Evolutionary conservation across 179 eudicot species (phyloP), one percentile per base, ranked within the genome.

Genomic region (Patellifolia procumbens): DNA sequence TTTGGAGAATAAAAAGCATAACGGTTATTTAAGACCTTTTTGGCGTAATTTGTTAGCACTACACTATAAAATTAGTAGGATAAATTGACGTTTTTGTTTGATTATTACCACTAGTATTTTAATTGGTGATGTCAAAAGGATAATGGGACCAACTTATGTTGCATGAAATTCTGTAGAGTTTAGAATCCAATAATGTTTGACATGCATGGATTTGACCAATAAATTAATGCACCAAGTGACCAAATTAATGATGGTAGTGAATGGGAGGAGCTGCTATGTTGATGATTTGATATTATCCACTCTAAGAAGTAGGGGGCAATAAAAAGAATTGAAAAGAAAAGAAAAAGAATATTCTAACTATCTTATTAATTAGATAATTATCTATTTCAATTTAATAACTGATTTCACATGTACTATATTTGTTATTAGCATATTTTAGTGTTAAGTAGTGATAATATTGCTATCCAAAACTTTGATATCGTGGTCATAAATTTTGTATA

Each of bases 21-120:
- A 69, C 73, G 73, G 73, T 29, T 49, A 0, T 69, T 69, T 69
- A 69, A 69, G 60, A 68, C n/a, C 73, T 69, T 68, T 68, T 68
- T 29, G 19, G 28, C 16, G 31, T 29, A 29, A 28, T 69, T 19
- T 69, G 68, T 24, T 45, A 26, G 56, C n/a, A n/a, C n/a, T n/a
- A n/a, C n/a, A n/a, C n/a, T 7, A 28, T 31, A 6, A 16, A 32
- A 17, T 15, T 17, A 16, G 28, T 45, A 29, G 48, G n/a, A n/a
- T n/a, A 64, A 4, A 70, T 28, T 48, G 60, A 70, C 26, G 60
- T 28, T 70, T 70, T 69, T 49, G 43, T 70, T 31, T 48, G 73
- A 70, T 49, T 24, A 31, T 49, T 49, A 29, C 24, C 2, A 7
- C 29, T 43, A 22, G 12, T 22, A 12, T 0, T 66, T 10, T 62